A percentile compares a stretch with the other conserved stretches of the same genome.
These are phyloP conservation scores for Tagetes erecta DNA, from an alignment of 129 eudicot species.

Conservation along the genomic window DNA sequence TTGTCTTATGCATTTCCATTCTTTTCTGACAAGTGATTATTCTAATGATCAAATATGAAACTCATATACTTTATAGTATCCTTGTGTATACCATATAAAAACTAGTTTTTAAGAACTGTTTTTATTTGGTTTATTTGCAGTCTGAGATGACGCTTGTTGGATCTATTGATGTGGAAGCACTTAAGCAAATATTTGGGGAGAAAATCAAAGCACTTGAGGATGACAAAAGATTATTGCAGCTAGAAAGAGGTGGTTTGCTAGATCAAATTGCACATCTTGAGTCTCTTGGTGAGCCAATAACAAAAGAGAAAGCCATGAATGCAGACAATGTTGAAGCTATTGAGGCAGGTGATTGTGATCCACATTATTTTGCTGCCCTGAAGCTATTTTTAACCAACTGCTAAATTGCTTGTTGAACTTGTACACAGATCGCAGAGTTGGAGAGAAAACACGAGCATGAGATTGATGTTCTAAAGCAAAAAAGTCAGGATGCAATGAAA, in stretches of 20 bases:
- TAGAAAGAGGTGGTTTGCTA: constrained; percentile 71
- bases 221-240: constrained; percentile 87
- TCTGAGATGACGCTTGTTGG: constrained; percentile 81
- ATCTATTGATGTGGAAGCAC: constrained; percentile 65
- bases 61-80: background rate
- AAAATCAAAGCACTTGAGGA: constrained; percentile 81
- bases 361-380: constrained; percentile 21
- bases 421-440: constrained; percentile 75
- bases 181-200: constrained; percentile 77
- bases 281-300: constrained; percentile 60
- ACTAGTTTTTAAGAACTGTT: background rate
- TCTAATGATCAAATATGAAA: constrained; percentile 10
- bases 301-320: constrained; percentile 64
- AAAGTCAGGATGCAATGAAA: constrained; percentile 87
- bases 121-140: constrained; percentile 40
- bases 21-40: constrained; percentile 9
- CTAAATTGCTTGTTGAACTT: constrained; percentile 14
- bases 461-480: constrained; percentile 85
- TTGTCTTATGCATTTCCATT: constrained; percentile 15
- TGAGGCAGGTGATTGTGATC: constrained; percentile 75
- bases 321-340: constrained; percentile 71
- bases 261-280: constrained; percentile 72
- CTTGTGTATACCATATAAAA: constrained; percentile 6
- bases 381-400: constrained; percentile 11
- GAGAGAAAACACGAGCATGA: constrained; percentile 93